Evolutionary conservation across 2,329 filamentous ascomycete genomes (phyloP), one percentile per base, ranked within the genome.

Genomic region (Exophiala sideris): DNA sequence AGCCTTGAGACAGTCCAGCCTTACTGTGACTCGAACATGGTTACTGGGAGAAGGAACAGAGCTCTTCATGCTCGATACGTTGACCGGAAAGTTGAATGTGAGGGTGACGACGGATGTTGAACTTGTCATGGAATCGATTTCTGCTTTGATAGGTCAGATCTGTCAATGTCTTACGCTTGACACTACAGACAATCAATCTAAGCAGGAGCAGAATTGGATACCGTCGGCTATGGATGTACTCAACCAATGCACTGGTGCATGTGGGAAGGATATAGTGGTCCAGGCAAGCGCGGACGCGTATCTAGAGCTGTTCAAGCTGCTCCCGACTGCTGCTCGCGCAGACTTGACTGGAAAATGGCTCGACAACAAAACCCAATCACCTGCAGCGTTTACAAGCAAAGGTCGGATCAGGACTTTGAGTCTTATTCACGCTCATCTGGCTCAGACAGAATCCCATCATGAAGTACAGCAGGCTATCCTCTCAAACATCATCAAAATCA

Each of bases 391-490:
- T 11, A 71, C 68, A 42, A 72, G 72, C 14, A 70, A 71, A 24
- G 74, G 74, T 8, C 72, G 76, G 50, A 72, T 77, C 39, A 66
- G 68, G 34, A 70, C 71, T 4, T 62, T 77, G 7, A 72, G 73
- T 3, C 64, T 68, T 71, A 32, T 76, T 70, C 59, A 67, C 64
- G 53, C 63, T 62, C 34, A 60, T 74, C 44, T 60, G 39, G 42
- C 39, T 3, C 20, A 18, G 16, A 32, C 21, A n/a, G 46, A 29
- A 11, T 36, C 3, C 11, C 9, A 45, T 12, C 16, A 8, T 5
- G 48, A 45, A 8, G 32, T 55, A 2, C 53, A 29, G 5, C 21
- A 46, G 10, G 42, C 35, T 1, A 56, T 65, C 24, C 8, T 49
- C 1, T 11, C 40, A 11, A 61, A 57, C 40, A 45, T 60, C 12